These are phyloP conservation scores for Tylopilus plumbeoviolaceoides DNA, from an alignment of 768 basidiomycete species.

Conservation along the genomic window DNA sequence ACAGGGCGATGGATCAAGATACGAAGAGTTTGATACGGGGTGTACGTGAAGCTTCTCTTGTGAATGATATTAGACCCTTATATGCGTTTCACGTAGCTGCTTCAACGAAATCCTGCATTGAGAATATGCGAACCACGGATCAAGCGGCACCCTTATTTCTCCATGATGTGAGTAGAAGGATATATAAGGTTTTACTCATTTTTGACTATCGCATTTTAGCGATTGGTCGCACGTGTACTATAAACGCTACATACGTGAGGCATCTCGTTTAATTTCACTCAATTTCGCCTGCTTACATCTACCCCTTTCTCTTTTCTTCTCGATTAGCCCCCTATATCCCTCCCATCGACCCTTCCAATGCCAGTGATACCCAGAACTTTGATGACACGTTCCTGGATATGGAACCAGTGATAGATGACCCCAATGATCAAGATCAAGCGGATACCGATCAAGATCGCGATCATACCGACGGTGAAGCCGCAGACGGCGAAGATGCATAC, in stretches of 20 bases:
- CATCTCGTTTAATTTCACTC: slow-evolving; percentile 4
- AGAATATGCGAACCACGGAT: slow-evolving; percentile 91
- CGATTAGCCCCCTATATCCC: slow-evolving; percentile 84
- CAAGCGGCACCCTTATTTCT: slow-evolving; percentile 93
- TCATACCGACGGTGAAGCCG: slow-evolving; percentile 66
- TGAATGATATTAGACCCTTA: slow-evolving; percentile 2
- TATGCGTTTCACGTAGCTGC: slow-evolving; percentile 48
- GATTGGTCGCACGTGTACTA: slow-evolving; percentile 94
- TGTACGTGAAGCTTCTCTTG: slow-evolving; percentile 44
- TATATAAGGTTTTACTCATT: slow-evolving; percentile 1
- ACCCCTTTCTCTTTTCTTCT: slow-evolving; percentile 6
- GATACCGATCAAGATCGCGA: slow-evolving; percentile 70
- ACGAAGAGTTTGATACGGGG: slow-evolving; percentile 95
- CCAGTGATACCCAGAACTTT: slow-evolving; percentile 96
- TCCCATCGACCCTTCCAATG: slow-evolving; percentile 85
- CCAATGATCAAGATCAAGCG: slow-evolving; percentile 53
- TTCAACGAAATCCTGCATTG: slow-evolving; percentile 89
- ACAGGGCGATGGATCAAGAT: slow-evolving; percentile 88
- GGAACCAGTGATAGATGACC: slow-evolving; percentile 85
- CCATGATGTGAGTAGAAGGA: slow-evolving; percentile 67
- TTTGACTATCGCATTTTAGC: slow-evolving; percentile 38
- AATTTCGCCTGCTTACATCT: slow-evolving; percentile 12
- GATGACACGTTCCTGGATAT: slow-evolving; percentile 96
- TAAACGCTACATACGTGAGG: slow-evolving; percentile 88
- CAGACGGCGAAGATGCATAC: slow-evolving; percentile 70